Conservation (phyloP, 1,284 basidiomycete species). For the Entoloma clypeatum region DNA sequence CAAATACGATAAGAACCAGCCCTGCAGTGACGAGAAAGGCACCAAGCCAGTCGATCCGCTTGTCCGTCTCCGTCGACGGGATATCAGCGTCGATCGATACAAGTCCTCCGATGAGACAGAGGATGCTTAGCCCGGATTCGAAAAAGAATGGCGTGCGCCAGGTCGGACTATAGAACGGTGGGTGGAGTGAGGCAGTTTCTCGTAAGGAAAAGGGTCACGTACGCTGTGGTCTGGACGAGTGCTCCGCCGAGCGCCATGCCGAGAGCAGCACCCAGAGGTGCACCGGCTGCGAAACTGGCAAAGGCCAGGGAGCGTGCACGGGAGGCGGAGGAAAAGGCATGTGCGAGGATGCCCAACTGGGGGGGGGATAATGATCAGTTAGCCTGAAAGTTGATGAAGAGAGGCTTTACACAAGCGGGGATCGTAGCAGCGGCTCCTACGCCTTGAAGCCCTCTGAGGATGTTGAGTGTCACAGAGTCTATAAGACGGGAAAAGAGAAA, state of each 20-base stretch:
- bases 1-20: constrained; percentile 76
- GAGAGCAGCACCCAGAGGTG: constrained; percentile 48
- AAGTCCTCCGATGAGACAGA: constrained; percentile 48
- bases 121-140: constrained; percentile 45
- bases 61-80: constrained; percentile 45
- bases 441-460: constrained; percentile 71
- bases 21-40: constrained; percentile 72
- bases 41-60: constrained; percentile 80
- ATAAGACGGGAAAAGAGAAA: background rate
- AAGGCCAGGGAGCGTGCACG: constrained; percentile 47
- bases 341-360: constrained; percentile 74
- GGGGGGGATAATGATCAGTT: too few relatives aligned
- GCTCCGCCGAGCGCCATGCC: constrained; percentile 67
- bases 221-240: constrained; percentile 62
- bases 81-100: constrained; percentile 53
- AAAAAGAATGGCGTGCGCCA: constrained; percentile 64
- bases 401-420: constrained; percentile 54
- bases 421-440: constrained; percentile 66
- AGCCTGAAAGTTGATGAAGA: too few relatives aligned
- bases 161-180: constrained; percentile 21
- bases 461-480: constrained; percentile 55
- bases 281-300: constrained; percentile 19
- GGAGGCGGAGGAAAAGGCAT: constrained; percentile 68
- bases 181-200: constrained; percentile 1
- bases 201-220: constrained; percentile 12